These are phyloP conservation scores for Backusella tarrabulga DNA, from an alignment of 192 early-diverging fungal species.

Conservation along the genomic window DNA sequence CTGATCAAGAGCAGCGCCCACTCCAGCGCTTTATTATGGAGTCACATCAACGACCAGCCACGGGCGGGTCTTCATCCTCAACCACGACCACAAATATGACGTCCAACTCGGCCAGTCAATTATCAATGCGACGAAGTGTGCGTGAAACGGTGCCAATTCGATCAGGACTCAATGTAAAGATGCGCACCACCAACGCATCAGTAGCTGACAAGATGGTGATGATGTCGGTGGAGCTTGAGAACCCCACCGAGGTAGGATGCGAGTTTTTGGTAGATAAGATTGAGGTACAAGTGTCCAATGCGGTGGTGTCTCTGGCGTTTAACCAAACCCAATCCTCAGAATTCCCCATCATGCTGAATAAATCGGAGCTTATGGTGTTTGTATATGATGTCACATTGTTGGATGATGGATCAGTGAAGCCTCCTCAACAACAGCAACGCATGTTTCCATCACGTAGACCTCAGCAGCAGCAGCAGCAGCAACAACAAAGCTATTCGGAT, in stretches of 20 bases:
- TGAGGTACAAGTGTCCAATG: constrained; percentile 53
- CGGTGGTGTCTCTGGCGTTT: constrained; percentile 44
- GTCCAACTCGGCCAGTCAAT: neutral
- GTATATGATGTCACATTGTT: constrained; percentile 54
- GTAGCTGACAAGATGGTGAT: constrained; percentile 55
- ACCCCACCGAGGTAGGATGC: constrained; percentile 50
- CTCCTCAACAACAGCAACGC: constrained; percentile 22
- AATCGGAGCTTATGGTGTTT: constrained; percentile 55
- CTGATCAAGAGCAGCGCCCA: constrained; percentile 3
- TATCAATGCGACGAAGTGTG: constrained; percentile 39
- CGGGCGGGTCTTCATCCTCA: neutral
- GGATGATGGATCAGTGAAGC: constrained; percentile 42
- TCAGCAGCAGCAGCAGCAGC: neutral
- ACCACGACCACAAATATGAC: neutral
- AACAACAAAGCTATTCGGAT: constrained; percentile 10
- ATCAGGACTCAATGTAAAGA: constrained; percentile 54
- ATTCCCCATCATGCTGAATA: constrained; percentile 48
- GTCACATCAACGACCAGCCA: neutral
- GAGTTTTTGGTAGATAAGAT: constrained; percentile 47
- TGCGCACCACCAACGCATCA: constrained; percentile 59
- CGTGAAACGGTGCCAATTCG: constrained; percentile 45
- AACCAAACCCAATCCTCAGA: constrained; percentile 11
- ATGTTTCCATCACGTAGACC: constrained; percentile 23
- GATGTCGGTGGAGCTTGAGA: constrained; percentile 65
- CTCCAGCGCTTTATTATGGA: constrained; percentile 29